Base-by-base conservation (phyloP, 2,329 filamentous ascomycete species). In the Epichloe baconii region DNA sequence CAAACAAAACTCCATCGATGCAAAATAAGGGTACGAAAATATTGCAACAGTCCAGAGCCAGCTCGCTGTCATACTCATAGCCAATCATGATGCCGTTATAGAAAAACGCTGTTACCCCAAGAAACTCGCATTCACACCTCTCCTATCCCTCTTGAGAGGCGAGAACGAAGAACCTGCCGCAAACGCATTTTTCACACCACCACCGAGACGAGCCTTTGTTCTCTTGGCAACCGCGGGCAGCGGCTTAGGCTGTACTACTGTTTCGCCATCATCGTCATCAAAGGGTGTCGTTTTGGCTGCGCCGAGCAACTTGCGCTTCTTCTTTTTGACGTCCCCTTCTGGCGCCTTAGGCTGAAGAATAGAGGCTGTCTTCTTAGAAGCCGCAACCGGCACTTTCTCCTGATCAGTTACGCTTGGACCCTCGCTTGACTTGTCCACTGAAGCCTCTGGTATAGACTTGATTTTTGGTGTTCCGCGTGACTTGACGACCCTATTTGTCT, bases 231-330 rank as follows among this genome's bases (percentile, higher is more conserved):
- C 42, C 4, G 43, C 50, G 14, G 49, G 47, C 19, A 44, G 47
- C 8, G 47, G 34, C 45, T 45, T 49, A 1, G 47, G 15, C 47
- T 35, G 19, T 11, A 15, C 35, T 5, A 35, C 62, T 46, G 68
- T 59, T 47, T 78, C 78, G 11, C 66, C 79, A 5, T 73, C 75
- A 8, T 85, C 83, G 4, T 83, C 83, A 8, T 85, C 83, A 53
- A 91, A 88, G 5, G 93, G 63, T 3, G 80, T 86, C 56, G 80
- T 79, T 46, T 77, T 79, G 21, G 76, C 73, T 21, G 68, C 70
- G 4, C 82, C 80, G 1, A 86, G 72, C 5, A 88, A 68, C 66
- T 88, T 90, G 55, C 85, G 79, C 71, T 85, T 89, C 74, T 84
- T 88, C 63, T 79, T 82, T 74, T 74, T 78, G 6, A 66, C 69